Evolutionary conservation across 805 yeast genomes (phyloP).

Genomic region (Peterozyma toletana): DNA sequence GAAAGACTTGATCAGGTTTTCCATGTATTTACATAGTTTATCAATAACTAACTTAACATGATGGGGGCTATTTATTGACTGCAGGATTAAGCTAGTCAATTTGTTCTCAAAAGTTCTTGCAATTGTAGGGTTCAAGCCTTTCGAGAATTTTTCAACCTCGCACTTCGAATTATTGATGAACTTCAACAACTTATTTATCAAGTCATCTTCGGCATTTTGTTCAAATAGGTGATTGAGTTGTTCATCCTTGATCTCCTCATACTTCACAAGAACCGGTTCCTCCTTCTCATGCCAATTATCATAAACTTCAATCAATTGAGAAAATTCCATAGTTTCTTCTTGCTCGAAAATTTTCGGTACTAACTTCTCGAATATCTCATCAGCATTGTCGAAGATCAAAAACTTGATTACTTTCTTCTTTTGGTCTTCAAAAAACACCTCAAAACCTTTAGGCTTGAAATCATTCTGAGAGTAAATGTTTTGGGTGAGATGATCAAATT

Average conservation of each 20-base stretch:
- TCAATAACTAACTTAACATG: constrained; percentile 26
- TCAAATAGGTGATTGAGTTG: constrained; percentile 8
- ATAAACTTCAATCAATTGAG: constrained; percentile 9
- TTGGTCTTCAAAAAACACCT: constrained; percentile 15
- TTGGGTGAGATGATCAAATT: not conserved
- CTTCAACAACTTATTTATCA: constrained; percentile 10
- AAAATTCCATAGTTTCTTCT: constrained; percentile 11
- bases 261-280: not conserved
- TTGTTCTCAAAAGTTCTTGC: no score
- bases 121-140: no score
- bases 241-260: not conserved
- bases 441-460: not conserved
- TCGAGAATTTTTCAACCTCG: no score
- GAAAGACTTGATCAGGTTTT: constrained; percentile 12
- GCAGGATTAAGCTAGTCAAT: not conserved
- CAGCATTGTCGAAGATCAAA: constrained; percentile 22
- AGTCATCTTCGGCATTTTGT: constrained; percentile 1
- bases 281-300: constrained; percentile 1
- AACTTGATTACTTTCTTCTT: constrained; percentile 22
- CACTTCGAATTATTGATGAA: constrained; percentile 8
- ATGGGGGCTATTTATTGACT: constrained; percentile 14
- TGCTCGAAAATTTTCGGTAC: constrained; percentile 16
- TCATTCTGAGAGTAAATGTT: not conserved
- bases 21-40: constrained; percentile 9
- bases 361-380: constrained; percentile 12